Evolutionary conservation across 257 asterid species (phyloP).

Genomic region (Solanum verrucosum): DNA sequence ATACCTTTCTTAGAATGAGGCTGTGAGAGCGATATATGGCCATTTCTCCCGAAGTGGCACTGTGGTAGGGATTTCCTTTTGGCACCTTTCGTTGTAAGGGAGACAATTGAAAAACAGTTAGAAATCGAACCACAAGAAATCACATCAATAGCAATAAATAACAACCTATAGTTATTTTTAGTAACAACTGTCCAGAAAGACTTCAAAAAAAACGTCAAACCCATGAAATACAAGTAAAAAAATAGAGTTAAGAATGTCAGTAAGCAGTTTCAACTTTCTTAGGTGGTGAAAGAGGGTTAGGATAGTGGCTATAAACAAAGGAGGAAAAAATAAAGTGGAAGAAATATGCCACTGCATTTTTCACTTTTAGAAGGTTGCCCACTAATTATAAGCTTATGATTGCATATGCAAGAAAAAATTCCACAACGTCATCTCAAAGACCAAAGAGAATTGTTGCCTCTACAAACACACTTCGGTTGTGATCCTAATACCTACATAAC

Average conservation of each 20-base stretch:
- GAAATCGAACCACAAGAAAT: not conserved
- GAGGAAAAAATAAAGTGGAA: not conserved
- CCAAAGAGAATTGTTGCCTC: not conserved
- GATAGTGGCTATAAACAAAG: not conserved
- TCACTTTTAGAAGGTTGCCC: not conserved
- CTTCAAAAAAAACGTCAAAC: not conserved
- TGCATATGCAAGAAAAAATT: not conserved
- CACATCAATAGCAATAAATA: not conserved
- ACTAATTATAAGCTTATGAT: not conserved
- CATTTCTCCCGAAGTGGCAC: constrained; percentile 99
- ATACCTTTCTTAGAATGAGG: constrained; percentile 86
- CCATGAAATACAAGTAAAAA: not conserved
- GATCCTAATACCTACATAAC: not conserved
- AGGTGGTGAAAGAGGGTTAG: not conserved
- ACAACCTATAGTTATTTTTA: not conserved
- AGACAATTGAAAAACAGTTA: constrained; percentile 4
- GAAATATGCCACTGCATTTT: not conserved
- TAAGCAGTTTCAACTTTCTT: not conserved
- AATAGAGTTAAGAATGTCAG: not conserved
- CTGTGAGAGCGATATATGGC: constrained; percentile 84
- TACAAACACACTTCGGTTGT: no score
- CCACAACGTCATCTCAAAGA: not conserved
- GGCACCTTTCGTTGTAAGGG: constrained; percentile 53
- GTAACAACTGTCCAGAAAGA: not conserved
- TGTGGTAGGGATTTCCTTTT: constrained; percentile 94